These are phyloP conservation scores for Glebionis coronaria DNA, from an alignment of 129 eudicot species.

Conservation along the genomic window DNA sequence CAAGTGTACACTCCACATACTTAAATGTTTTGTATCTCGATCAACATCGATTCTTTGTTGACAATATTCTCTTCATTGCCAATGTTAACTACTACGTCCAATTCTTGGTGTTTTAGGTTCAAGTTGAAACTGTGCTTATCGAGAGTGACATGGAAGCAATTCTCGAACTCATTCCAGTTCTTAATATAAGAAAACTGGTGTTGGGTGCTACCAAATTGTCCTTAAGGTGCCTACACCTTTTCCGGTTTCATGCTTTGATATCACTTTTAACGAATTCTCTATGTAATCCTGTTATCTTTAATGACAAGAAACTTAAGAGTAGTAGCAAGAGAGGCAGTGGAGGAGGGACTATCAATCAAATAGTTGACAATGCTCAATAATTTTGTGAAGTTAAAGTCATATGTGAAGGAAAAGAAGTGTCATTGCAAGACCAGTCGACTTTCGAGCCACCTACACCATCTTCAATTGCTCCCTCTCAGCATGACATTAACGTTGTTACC, in stretches of 20 bases:
- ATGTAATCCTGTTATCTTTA: background rate
- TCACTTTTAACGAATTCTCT: background rate
- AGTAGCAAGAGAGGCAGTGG: slow-evolving; percentile 45
- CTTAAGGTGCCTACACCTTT: too few relatives aligned
- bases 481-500: too few relatives aligned
- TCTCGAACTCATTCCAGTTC: slow-evolving; percentile 81
- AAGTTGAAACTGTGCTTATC: slow-evolving; percentile 81
- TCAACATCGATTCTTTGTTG: background rate
- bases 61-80: background rate
- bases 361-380: slow-evolving; percentile 49
- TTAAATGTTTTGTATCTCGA: slow-evolving; percentile 5
- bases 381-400: slow-evolving; percentile 72
- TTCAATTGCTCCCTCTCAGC: too few relatives aligned
- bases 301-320: slow-evolving; percentile 51
- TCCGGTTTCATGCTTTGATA: background rate
- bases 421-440: slow-evolving; percentile 28
- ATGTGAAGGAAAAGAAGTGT: slow-evolving; percentile 67
- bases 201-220: slow-evolving; percentile 71
- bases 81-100: too few relatives aligned
- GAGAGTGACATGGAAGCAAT: slow-evolving; percentile 88
- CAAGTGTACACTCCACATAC: slow-evolving; percentile 40
- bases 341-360: slow-evolving; percentile 48
- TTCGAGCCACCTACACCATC: slow-evolving; percentile 24
- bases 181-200: slow-evolving; percentile 64
- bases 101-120: slow-evolving; percentile 39